Evolutionary conservation across 2,329 filamentous ascomycete genomes (phyloP).

Genomic region (Sclerotinia borealis): DNA sequence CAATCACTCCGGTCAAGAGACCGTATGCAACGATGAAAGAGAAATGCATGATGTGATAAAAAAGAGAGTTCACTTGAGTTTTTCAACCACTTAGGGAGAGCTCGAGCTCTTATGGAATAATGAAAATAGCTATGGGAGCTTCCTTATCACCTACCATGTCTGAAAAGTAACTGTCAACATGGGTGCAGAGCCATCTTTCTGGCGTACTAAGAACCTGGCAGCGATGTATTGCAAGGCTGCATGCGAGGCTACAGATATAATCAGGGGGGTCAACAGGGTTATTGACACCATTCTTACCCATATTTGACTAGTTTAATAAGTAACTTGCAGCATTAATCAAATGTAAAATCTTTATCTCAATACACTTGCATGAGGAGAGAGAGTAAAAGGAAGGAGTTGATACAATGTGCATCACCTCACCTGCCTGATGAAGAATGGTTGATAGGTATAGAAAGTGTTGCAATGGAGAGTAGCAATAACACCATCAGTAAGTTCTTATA

Average conservation of each 20-base stretch:
- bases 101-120: slow-evolving; percentile 4
- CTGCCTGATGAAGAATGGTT: slow-evolving; percentile 9
- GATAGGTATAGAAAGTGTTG: neutral
- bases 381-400: slow-evolving; percentile 4
- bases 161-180: neutral
- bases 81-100: neutral
- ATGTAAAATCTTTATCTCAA: neutral
- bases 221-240: neutral
- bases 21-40: slow-evolving; percentile 3
- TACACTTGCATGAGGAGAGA: neutral
- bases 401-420: slow-evolving; percentile 6
- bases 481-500: neutral
- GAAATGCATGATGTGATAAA: slow-evolving; percentile 10
- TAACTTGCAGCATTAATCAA: neutral
- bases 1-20: slow-evolving; percentile 11
- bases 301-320: neutral
- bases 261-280: neutral
- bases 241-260: neutral
- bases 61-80: neutral
- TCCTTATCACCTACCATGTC: slow-evolving; percentile 7
- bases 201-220: neutral
- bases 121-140: slow-evolving; percentile 5
- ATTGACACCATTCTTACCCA: neutral
- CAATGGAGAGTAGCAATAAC: neutral
- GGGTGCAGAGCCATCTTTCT: neutral